Evolutionary conservation across 1,139 yeast genomes (phyloP).

Genomic region (Blastobotrys proliferans): DNA sequence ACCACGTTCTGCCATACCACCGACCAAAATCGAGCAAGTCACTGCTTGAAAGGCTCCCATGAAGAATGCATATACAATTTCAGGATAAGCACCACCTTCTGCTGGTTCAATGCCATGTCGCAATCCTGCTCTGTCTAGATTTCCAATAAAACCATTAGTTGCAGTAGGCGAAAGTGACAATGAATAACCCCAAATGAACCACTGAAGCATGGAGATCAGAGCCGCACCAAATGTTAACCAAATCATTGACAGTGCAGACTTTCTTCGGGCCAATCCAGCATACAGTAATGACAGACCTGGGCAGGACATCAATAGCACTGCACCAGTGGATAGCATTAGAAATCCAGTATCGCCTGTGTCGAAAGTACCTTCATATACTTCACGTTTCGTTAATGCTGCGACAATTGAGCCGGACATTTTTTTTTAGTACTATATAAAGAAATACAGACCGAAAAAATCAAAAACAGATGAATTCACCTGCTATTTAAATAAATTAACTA

Average conservation of each 20-base stretch:
- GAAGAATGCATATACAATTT: slow-evolving; percentile 76
- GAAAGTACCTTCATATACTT: slow-evolving; percentile 27
- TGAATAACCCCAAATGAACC: slow-evolving; percentile 99
- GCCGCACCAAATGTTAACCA: slow-evolving; percentile 78
- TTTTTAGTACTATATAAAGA: neutral
- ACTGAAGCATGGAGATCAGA: slow-evolving; percentile 77
- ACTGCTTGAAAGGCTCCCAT: slow-evolving; percentile 91
- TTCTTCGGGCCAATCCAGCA: slow-evolving; percentile 88
- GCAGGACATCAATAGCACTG: slow-evolving; percentile 79
- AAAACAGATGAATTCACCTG: neutral
- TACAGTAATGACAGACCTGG: slow-evolving; percentile 93
- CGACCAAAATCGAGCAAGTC: slow-evolving; percentile 85
- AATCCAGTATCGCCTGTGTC: slow-evolving; percentile 52
- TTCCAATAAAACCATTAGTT: slow-evolving; percentile 79
- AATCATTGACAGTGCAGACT: slow-evolving; percentile 83
- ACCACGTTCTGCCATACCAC: slow-evolving; percentile 95
- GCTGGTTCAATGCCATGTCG: slow-evolving; percentile 48
- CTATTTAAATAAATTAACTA: too few species aligned
- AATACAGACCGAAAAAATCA: neutral
- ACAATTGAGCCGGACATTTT: neutral
- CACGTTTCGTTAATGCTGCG: slow-evolving; percentile 4
- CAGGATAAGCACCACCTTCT: slow-evolving; percentile 62
- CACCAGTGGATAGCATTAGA: slow-evolving; percentile 52
- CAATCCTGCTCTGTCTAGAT: slow-evolving; percentile 76
- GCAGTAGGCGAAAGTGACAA: slow-evolving; percentile 78